These are phyloP conservation scores for Colletotrichum sojae DNA, from an alignment of 2,329 filamentous ascomycete species.

Conservation along the genomic window DNA sequence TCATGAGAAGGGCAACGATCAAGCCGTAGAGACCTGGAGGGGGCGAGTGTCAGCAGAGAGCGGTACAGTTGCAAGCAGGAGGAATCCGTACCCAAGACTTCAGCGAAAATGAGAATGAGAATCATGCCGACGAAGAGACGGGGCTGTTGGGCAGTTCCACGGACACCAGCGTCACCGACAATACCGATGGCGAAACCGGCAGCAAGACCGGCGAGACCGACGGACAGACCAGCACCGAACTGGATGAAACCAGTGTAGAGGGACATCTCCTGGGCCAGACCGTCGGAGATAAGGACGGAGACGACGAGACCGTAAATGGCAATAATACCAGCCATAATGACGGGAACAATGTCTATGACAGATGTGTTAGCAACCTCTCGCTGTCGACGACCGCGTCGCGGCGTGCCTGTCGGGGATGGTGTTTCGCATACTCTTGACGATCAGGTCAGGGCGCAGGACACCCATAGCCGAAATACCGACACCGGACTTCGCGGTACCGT, in stretches of 20 bases:
- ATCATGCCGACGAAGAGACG: slow-evolving; percentile 97
- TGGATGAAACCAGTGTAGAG: slow-evolving; percentile 90
- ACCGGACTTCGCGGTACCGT: slow-evolving; percentile 99
- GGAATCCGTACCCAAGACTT: slow-evolving; percentile 87
- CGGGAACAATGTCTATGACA: slow-evolving; percentile 92
- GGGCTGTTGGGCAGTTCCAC: slow-evolving; percentile 87
- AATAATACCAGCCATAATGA: slow-evolving; percentile 99
- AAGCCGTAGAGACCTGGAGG: slow-evolving; percentile 94
- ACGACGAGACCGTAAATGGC: slow-evolving; percentile 97
- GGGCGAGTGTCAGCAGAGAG: slow-evolving; percentile 44
- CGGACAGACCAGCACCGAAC: slow-evolving; percentile 84
- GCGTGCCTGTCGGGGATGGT: background rate
- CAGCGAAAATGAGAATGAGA: slow-evolving; percentile 98
- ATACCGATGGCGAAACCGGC: slow-evolving; percentile 91
- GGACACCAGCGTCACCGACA: slow-evolving; percentile 89
- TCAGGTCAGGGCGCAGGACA: slow-evolving; percentile 96
- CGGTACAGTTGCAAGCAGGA: background rate
- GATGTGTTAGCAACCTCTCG: slow-evolving; percentile 39
- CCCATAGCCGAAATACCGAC: slow-evolving; percentile 99
- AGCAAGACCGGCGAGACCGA: slow-evolving; percentile 86
- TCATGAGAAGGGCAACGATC: slow-evolving; percentile 99
- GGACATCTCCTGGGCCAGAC: slow-evolving; percentile 78
- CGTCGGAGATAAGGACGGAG: slow-evolving; percentile 88
- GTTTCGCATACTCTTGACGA: slow-evolving; percentile 91
- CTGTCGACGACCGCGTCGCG: background rate